Percentiles rank a stretch among this genome's conserved stretches.
These are phyloP conservation scores for Rheum nobile DNA, from an alignment of 148 eudicot genomes.

Conservation along the genomic window DNA sequence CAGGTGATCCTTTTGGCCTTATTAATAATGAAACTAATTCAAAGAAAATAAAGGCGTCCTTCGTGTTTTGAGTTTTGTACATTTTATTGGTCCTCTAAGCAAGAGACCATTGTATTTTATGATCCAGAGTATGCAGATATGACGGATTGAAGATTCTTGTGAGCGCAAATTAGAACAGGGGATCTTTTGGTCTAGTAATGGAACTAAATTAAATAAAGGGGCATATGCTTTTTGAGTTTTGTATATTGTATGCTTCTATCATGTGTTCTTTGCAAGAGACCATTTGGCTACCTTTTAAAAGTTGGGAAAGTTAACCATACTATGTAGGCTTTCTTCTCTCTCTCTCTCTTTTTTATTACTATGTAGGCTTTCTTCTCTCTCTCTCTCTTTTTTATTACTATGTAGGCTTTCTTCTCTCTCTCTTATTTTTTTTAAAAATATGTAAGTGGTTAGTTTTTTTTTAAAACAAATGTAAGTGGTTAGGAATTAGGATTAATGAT, in stretches of 20 bases:
- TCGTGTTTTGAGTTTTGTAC: neutral
- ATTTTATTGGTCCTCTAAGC: neutral
- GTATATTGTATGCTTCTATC: neutral
- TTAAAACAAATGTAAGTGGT: no score
- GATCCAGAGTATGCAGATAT: neutral
- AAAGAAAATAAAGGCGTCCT: neutral
- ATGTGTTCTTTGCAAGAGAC: neutral
- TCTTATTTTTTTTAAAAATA: no score
- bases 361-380: no score
- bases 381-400: no score
- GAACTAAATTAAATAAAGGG: neutral
- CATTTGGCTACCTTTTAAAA: neutral
- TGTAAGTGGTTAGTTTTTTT: no score
- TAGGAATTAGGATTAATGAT: no score
- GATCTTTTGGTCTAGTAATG: neutral
- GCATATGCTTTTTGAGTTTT: neutral
- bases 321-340: no score
- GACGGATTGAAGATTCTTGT: no score
- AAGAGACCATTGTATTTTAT: neutral
- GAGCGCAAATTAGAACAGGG: neutral
- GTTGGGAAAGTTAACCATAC: neutral
- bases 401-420: no score
- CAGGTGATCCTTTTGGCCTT: constrained; percentile 3
- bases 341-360: no score
- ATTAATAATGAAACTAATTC: neutral